Evolutionary conservation across 2,329 filamentous ascomycete species (phyloP).

Genomic region (Beauveria sp.): DNA sequence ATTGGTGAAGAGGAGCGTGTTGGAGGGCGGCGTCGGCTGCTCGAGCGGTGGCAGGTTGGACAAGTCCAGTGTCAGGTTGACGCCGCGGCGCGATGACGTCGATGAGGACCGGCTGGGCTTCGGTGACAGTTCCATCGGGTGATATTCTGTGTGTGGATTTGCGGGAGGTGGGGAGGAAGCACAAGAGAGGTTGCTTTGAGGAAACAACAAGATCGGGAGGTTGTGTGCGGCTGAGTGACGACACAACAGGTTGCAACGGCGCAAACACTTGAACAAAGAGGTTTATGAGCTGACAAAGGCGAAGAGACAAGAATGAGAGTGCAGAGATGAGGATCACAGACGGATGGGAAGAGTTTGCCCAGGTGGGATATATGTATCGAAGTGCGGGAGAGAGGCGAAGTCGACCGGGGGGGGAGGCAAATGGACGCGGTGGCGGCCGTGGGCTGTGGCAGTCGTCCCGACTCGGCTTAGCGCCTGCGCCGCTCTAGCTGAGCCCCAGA

Average conservation of each 20-base stretch:
- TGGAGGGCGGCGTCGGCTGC: conserved; percentile 67
- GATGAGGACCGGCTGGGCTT: conserved; percentile 37
- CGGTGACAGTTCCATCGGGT: conserved; percentile 28
- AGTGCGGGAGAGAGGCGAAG: conserved; percentile 6
- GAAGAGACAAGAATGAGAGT: background rate
- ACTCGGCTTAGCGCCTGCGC: background rate
- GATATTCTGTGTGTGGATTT: background rate
- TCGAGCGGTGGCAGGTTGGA: conserved; percentile 61
- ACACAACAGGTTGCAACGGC: background rate
- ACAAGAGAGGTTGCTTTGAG: background rate
- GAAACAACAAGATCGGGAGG: too few relatives aligned
- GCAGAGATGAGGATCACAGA: background rate
- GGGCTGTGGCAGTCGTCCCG: background rate
- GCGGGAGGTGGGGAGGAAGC: background rate
- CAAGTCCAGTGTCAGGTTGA: conserved; percentile 62
- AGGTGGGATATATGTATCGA: conserved; percentile 8
- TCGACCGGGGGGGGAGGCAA: background rate
- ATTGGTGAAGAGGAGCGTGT: conserved; percentile 80
- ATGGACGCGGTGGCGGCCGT: background rate
- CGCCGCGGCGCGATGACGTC: conserved; percentile 32
- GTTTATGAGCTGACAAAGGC: background rate
- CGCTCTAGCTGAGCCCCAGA: conserved; percentile 8
- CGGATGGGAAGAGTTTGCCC: background rate
- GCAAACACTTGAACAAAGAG: background rate
- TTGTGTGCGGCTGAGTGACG: background rate